Evolutionary conservation across 75 land plant genomes (phyloP).

Genomic region (Picea sitchensis): DNA sequence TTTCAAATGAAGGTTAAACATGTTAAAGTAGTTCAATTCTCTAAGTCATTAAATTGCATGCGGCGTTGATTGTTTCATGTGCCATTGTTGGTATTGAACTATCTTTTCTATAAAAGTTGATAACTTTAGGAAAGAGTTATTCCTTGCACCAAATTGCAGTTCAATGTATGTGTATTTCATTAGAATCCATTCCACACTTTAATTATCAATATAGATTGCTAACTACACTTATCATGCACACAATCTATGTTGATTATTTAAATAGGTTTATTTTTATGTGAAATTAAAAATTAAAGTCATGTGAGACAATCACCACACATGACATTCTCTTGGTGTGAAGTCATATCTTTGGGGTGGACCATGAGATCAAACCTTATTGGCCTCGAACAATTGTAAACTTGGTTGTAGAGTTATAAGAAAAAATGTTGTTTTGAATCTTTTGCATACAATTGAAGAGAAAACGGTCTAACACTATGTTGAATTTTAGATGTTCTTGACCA

Average conservation of each 20-base stretch:
- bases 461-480: too few species aligned
- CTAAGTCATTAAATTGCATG: neutral
- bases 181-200: conserved; percentile 91
- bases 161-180: conserved; percentile 77
- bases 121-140: conserved; percentile 40
- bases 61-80: neutral
- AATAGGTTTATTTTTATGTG: conserved; percentile 40
- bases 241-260: conserved; percentile 67
- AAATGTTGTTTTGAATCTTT: too few species aligned
- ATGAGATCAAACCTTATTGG: too few species aligned
- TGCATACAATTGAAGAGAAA: too few species aligned
- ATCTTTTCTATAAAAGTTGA: conserved; percentile 71
- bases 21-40: neutral
- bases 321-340: too few species aligned
- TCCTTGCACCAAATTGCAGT: conserved; percentile 45
- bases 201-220: conserved; percentile 82
- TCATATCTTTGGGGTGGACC: too few species aligned
- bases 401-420: too few species aligned
- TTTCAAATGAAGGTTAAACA: neutral
- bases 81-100: conserved; percentile 21
- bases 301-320: too few species aligned
- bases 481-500: too few species aligned
- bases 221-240: conserved; percentile 49
- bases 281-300: too few species aligned
- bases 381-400: too few species aligned